Evolutionary conservation across 2,329 filamentous ascomycete species (phyloP), one percentile per base, ranked within the genome.

Genomic region (Penicillium sp.): DNA sequence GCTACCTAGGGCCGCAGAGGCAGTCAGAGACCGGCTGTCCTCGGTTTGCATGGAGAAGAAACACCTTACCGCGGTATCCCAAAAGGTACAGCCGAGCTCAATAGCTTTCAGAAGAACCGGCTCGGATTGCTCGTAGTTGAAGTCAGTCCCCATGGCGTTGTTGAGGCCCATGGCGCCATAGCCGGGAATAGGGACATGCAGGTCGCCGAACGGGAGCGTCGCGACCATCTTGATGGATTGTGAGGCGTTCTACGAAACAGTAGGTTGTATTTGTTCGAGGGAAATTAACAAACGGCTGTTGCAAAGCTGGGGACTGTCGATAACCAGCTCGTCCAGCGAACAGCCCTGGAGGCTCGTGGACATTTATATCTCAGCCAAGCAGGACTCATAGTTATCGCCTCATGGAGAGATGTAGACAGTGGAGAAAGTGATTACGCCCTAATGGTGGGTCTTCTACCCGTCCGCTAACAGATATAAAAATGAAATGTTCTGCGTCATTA

Each of bases 141-240:
- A 60, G 57, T 77, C 75, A 35, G 49, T 71, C 3, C 78, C 77
- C 23, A 79, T 46, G 3, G 70, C 74, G 56, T 72, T 74, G 59
- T 69, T 78, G 12, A 80, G 62, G 6, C 79, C 79, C 78, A 81
- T 81, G 9, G 77, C 77, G 18, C 79, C 78, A 56, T 80, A 80
- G 51, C 77, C 78, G 1, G 77, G 77, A 5, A 62, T 60, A 3
- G 74, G 69, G n/a, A 79, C 74, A 38, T 74, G 59, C 30, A 72
- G 14, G 28, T 72, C 63, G 21, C 62, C 65, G 51, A 79, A 78
- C 2, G 69, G 68, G 48, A 78, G 62, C 58, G 74, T 73, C 52
- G 75, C 71, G 59, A 74, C 74, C 75, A 78, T 72, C 8, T 53
- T 45, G 21, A 8, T 28, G 26, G 26, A 28, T 28, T 8, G 26